Evolutionary conservation across 2,329 filamentous ascomycete species (phyloP).

Genomic region (Cucurbitaria berberidis): DNA sequence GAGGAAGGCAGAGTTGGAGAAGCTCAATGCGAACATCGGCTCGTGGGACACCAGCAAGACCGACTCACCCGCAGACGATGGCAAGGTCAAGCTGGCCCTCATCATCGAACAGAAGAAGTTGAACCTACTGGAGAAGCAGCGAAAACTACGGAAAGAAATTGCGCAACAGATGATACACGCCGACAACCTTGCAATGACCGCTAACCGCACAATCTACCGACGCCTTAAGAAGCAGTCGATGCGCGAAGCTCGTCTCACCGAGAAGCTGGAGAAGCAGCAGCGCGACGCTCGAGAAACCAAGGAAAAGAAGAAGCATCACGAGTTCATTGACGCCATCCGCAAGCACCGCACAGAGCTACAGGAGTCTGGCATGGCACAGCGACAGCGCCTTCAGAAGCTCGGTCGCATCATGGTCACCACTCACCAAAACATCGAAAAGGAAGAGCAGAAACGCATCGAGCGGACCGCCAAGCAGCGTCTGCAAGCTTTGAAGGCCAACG

Average conservation of each 20-base stretch:
- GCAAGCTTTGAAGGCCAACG: conserved; percentile 97
- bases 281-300: conserved; percentile 93
- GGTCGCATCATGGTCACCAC: conserved; percentile 87
- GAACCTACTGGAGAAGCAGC: conserved; percentile 85
- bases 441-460: conserved; percentile 98
- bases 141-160: conserved; percentile 82
- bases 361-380: conserved; percentile 69
- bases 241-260: conserved; percentile 92
- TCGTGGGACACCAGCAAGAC: conserved; percentile 80
- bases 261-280: conserved; percentile 99
- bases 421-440: conserved; percentile 96
- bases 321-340: conserved; percentile 87
- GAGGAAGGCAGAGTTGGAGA: conserved; percentile 82
- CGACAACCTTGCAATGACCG: conserved; percentile 96
- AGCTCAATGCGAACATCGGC: conserved; percentile 81
- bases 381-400: conserved; percentile 80
- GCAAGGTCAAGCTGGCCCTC: conserved; percentile 80
- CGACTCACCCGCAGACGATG: conserved; percentile 73
- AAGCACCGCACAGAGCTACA: conserved; percentile 81
- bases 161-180: conserved; percentile 93
- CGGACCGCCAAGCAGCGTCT: conserved; percentile 99
- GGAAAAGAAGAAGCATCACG: conserved; percentile 95
- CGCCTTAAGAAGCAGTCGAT: conserved; percentile 97
- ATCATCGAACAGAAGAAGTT: conserved; percentile 96
- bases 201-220: conserved; percentile 87